Percentiles rank a stretch among this genome's conserved stretches.
These are phyloP conservation scores for Prunus dulcis DNA, from an alignment of 306 rosid genomes.

Conservation along the genomic window DNA sequence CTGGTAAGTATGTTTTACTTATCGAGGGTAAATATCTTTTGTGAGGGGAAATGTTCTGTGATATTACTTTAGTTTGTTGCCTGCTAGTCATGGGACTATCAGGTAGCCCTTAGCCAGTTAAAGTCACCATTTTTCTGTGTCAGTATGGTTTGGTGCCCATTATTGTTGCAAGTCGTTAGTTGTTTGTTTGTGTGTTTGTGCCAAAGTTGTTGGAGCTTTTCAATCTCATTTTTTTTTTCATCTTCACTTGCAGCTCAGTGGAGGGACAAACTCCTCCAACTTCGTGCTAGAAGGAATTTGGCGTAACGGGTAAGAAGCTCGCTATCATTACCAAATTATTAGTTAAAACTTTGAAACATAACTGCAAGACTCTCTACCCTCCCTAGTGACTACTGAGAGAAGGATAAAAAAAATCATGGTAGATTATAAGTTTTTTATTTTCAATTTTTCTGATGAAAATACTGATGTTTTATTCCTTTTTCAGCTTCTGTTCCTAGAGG, in stretches of 20 bases:
- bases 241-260: constrained; percentile 44
- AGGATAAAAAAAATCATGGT: too few species aligned
- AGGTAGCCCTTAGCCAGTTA: too few species aligned
- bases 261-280: constrained; percentile 62
- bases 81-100: background rate
- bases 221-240: background rate
- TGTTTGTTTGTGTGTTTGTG: background rate
- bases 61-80: background rate
- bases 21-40: background rate
- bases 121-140: background rate
- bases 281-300: constrained; percentile 52
- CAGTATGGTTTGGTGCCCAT: background rate
- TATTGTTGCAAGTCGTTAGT: background rate
- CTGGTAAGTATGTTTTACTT: constrained; percentile 52
- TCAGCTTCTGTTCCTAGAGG: constrained; percentile 19
- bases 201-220: background rate
- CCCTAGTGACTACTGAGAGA: background rate
- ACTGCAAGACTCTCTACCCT: background rate
- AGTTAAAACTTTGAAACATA: too few species aligned
- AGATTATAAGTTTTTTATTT: background rate
- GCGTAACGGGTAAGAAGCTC: constrained; percentile 31
- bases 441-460: background rate
- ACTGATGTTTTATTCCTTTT: background rate
- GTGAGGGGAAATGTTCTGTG: background rate
- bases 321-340: background rate